Percentiles rank a stretch among this genome's conserved stretches.
Evolutionary conservation across 1,284 basidiomycete genomes (phyloP).

Genomic region (Vanrija humicola): DNA sequence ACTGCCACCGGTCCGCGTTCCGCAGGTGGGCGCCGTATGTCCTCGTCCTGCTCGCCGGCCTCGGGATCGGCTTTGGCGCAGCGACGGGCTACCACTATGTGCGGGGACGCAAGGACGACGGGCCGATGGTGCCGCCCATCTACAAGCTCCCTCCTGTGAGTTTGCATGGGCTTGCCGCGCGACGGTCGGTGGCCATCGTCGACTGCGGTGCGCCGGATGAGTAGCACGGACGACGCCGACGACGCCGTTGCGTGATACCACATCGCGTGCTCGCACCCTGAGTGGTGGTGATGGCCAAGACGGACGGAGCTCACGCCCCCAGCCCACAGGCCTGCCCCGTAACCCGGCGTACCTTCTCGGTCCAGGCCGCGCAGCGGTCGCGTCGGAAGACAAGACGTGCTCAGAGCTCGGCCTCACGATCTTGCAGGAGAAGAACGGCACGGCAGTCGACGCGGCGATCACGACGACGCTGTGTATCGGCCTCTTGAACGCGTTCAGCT

Average conservation of each 20-base stretch:
- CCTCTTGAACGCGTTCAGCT: slow-evolving; percentile 82
- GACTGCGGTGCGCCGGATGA: neutral
- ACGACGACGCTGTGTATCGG: slow-evolving; percentile 77
- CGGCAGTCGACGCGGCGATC: slow-evolving; percentile 84
- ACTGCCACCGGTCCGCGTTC: neutral
- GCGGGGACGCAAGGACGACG: neutral
- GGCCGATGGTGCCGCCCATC: slow-evolving; percentile 19
- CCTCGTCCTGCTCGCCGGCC: slow-evolving; percentile 3
- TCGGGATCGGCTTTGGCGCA: slow-evolving; percentile 4
- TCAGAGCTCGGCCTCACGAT: slow-evolving; percentile 74
- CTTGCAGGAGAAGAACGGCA: slow-evolving; percentile 71
- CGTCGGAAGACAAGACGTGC: slow-evolving; percentile 77
- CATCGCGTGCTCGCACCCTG: neutral
- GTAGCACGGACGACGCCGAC: neutral
- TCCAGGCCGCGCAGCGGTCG: slow-evolving; percentile 75
- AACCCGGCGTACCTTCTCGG: slow-evolving; percentile 72
- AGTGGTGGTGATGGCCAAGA: neutral
- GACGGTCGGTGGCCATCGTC: neutral
- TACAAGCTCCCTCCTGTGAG: slow-evolving; percentile 15
- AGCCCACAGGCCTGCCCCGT: slow-evolving; percentile 48
- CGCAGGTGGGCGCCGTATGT: neutral
- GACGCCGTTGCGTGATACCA: neutral
- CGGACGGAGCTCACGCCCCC: neutral
- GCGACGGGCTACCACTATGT: slow-evolving; percentile 1
- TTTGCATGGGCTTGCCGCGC: neutral